Base-by-base conservation (phyloP, 2,329 filamentous ascomycete species). In the Epichloe uncinata region DNA sequence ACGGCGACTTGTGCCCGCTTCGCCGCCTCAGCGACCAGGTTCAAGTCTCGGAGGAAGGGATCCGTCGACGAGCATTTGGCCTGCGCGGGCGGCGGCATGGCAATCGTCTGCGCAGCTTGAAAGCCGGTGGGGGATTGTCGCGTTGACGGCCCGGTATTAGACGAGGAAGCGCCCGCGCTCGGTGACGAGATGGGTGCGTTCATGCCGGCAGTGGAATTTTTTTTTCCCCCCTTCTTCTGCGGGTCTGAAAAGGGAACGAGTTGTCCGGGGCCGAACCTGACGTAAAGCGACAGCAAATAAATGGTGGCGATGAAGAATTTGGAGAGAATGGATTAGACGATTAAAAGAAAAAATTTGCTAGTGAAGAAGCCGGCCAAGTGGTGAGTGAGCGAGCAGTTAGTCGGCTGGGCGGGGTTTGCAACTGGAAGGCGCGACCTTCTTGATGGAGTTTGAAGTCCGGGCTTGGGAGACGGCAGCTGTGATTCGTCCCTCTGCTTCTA, bases 1-100 rank as follows among this genome's bases (percentile, higher is more conserved):
- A 89, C 82, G 41, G 87, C 87, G 74, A 96, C 86, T 68, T 96
- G 88, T 9, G 91, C 91, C 41, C 90, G 77, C 69, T 95, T 95
- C 42, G 89, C 91, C 2, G 91, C 91, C 72, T 97, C 91, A 36
- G 90, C 90, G 41, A 96, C 78, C 33, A 96, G 78, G 52, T 79
- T 91, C 61, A 91, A 87, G 66, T 95, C 84, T 59, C 83, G 81
- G 53, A 95, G 75, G 62, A 89, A 89, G 30, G 68, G 56, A 49
- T 79, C 76, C 47, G 75, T 73, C 13, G 72, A 73, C 1, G 70
- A 60, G 1, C 62, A 49, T 57, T 66, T 65, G 52, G 52, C 45
- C 54, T 61, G 61, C 42, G 59, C 54, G 33, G 60, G 55, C 16
- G 61, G 60, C 42, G 59, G 59, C 42, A 52, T 55, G 34, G 64